Base-by-base conservation (phyloP, 2,329 filamentous ascomycete species). In the Aspergillus felis region DNA sequence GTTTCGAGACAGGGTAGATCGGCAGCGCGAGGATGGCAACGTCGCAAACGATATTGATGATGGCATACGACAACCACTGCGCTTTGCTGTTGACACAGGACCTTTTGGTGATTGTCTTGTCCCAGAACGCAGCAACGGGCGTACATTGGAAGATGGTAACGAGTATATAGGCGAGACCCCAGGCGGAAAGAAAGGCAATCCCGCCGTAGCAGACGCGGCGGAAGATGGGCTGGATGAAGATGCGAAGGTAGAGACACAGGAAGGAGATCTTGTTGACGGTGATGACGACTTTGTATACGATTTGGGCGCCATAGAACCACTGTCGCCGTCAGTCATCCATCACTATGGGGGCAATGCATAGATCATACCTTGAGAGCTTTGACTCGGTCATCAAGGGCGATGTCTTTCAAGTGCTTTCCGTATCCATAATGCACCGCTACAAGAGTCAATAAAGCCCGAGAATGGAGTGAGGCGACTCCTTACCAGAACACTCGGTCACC, bases 221-320 rank as follows among this genome's bases (percentile, higher is more conserved):
- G 61, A 84, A 83, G 68, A 73, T 77, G 44, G 59, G 44, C 20
- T 59, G 70, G 42, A 66, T 61, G 57, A 84, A 84, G 53, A 84
- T 81, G 25, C 81, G 80, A 28, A 82, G 76, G 61, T 84, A 85
- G 20, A 84, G 75, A 8, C 82, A 69, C 3, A 84, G 66, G 55
- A 84, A 81, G 1, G 81, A 83, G 3, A 76, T 69, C 63, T 85
- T 84, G 3, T 79, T 82, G 25, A 82, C 70, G 63, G 80, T 81
- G 56, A 84, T 79, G 48, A 79, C 79, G 57, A 82, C 66, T 62
- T 84, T 84, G 69, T 84, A 84, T 55, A 81, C 79, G 44, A 81
- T 76, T 62, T 84, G 81, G 2, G 79, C 76, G 25, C 81, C 68
- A 59, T 79, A 83, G 65, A 83, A 83, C 41, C 77, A 69, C 54